Conservation (phyloP, 2,329 filamentous ascomycete genomes). For the Parastagonospora nodorum region DNA sequence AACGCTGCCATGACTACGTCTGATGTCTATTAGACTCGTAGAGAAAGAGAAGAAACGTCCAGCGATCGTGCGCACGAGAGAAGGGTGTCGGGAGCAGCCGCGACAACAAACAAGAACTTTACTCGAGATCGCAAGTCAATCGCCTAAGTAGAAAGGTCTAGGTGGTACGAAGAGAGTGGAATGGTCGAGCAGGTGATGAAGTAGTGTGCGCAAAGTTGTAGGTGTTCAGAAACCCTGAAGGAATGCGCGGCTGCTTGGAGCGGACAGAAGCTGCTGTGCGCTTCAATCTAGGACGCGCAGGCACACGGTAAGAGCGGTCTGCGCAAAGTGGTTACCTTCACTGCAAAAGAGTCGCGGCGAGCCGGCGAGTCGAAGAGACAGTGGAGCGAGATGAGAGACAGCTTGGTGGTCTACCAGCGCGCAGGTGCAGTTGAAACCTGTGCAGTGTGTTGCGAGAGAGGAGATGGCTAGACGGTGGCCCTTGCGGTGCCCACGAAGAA, state of each 20-base stretch:
- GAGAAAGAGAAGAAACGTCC: conserved; percentile 21
- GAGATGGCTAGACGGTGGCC: conserved; percentile 8
- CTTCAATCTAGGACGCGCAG: conserved; percentile 33
- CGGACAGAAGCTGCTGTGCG: conserved; percentile 21
- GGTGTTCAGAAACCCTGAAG: conserved; percentile 16
- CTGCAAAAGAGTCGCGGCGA: conserved; percentile 23
- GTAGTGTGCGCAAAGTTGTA: conserved; percentile 22
- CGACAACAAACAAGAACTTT: conserved; percentile 31
- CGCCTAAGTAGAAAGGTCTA: conserved; percentile 31
- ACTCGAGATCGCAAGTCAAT: conserved; percentile 33
- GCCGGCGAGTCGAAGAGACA: conserved; percentile 25
- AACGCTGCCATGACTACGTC: conserved; percentile 67
- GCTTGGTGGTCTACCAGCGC: conserved; percentile 26
- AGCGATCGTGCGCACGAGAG: conserved; percentile 11
- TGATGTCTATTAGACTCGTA: conserved; percentile 29
- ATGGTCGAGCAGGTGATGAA: conserved; percentile 26
- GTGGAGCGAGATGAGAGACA: conserved; percentile 18
- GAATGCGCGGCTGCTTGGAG: conserved; percentile 24
- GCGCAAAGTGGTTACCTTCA: conserved; percentile 25
- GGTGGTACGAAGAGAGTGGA: conserved; percentile 29
- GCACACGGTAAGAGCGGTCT: conserved; percentile 20
- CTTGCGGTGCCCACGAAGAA: conserved; percentile 14
- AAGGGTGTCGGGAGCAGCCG: conserved; percentile 21
- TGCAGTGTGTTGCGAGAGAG: conserved; percentile 2
- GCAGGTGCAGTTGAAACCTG: conserved; percentile 22